A percentile compares a stretch with the other conserved stretches of the same genome.
Conservation (phyloP, 352 stramenopile genomes). For the Globisporangium polare region DNA sequence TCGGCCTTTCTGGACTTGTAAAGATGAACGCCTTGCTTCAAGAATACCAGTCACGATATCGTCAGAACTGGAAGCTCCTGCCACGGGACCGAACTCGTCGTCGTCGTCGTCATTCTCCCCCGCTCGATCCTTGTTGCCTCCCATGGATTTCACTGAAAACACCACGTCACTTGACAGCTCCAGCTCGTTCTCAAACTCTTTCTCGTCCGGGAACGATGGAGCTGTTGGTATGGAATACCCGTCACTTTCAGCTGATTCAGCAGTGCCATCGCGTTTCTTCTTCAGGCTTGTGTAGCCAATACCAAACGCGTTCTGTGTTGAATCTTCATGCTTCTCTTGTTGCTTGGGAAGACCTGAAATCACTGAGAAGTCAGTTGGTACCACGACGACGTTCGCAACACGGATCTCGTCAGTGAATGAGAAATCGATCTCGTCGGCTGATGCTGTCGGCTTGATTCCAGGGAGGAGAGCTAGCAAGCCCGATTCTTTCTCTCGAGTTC, state of each 20-base stretch:
- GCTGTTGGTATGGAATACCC: constrained; percentile 31
- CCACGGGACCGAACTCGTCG: constrained; percentile 32
- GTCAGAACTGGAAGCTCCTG: background rate
- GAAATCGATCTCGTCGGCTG: constrained; percentile 14
- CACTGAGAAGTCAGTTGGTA: constrained; percentile 17
- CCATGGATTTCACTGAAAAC: constrained; percentile 28
- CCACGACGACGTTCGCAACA: constrained; percentile 23
- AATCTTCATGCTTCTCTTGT: constrained; percentile 13
- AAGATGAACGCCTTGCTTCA: constrained; percentile 19
- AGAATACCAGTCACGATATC: constrained; percentile 7
- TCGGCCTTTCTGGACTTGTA: constrained; percentile 22
- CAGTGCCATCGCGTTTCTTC: constrained; percentile 20
- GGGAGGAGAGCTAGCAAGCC: constrained; percentile 6
- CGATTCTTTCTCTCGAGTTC: background rate
- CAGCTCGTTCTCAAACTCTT: constrained; percentile 42
- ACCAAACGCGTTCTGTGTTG: constrained; percentile 32
- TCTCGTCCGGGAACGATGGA: constrained; percentile 44
- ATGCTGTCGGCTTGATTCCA: background rate
- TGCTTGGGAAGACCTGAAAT: constrained; percentile 22
- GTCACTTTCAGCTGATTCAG: constrained; percentile 5
- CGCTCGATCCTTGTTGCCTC: background rate
- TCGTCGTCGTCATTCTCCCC: constrained; percentile 30
- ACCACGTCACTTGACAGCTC: constrained; percentile 25
- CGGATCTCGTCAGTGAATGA: constrained; percentile 31
- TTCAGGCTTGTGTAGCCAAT: constrained; percentile 58